phyloP scores from a whole-genome alignment of 768 basidiomycete genomes.

The Austroboletus eburneus region DNA sequence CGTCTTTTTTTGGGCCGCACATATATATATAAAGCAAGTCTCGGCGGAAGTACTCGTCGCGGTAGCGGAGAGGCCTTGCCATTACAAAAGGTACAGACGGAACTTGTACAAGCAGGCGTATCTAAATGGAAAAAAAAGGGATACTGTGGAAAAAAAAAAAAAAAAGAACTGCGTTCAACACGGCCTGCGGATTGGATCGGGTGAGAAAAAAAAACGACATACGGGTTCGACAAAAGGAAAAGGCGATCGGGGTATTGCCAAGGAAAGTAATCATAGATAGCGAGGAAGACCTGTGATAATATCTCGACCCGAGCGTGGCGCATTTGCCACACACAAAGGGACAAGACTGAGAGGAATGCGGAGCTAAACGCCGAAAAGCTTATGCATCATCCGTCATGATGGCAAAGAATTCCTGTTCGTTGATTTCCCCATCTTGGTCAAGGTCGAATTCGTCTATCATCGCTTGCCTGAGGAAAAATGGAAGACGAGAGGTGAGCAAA shows the following conservation, averaged over 20 bases:
- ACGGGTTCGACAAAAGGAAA: constrained; percentile 13
- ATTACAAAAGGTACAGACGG: constrained; percentile 19
- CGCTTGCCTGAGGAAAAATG: constrained; percentile 70
- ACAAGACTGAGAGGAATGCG: too few relatives aligned
- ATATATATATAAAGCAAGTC: not conserved
- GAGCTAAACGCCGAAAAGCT: not conserved
- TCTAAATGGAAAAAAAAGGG: constrained; percentile 1
- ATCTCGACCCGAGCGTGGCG: too few relatives aligned
- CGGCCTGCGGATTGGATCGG: constrained; percentile 9
- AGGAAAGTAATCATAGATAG: constrained; percentile 17
- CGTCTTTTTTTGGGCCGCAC: too few relatives aligned
- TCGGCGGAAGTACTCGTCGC: constrained; percentile 22
- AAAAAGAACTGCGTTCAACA: constrained; percentile 7
- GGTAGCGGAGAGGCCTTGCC: constrained; percentile 1
- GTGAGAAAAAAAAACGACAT: constrained; percentile 17
- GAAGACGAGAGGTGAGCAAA: constrained; percentile 31
- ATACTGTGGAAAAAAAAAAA: constrained; percentile 13
- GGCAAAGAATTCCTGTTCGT: constrained; percentile 91
- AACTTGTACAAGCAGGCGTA: constrained; percentile 21
- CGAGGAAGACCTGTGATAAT: constrained; percentile 9
- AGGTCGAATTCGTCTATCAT: constrained; percentile 99
- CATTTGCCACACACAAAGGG: too few relatives aligned
- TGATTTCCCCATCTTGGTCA: constrained; percentile 97
- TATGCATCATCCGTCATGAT: constrained; percentile 94
- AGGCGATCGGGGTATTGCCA: constrained; percentile 21